These are phyloP conservation scores for Cucumis cinereus DNA, from an alignment of 306 rosid genomes.

Conservation along the genomic window DNA sequence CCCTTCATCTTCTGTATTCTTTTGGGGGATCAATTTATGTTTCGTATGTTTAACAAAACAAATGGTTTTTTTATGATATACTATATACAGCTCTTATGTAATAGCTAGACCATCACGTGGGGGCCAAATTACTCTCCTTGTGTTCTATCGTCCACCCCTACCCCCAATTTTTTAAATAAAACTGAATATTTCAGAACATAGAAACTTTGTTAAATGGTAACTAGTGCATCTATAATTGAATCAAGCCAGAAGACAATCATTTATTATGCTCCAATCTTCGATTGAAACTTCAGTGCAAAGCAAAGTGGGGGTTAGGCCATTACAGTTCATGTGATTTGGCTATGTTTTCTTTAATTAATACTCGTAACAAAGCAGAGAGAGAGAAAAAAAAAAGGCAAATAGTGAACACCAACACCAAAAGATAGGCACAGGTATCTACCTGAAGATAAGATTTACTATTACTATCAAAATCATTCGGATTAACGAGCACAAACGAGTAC, in stretches of 20 bases:
- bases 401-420: not conserved
- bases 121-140: not conserved
- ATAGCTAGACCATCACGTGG: not conserved
- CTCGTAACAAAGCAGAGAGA: not conserved
- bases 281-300: not conserved
- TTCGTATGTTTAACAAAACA: not conserved
- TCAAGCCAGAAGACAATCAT: not conserved
- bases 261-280: not conserved
- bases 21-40: not conserved
- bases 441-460: constrained; percentile 41
- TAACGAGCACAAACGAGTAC: constrained; percentile 35
- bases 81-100: not conserved
- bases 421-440: constrained; percentile 23
- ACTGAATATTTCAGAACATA: not conserved
- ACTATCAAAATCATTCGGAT: constrained; percentile 49
- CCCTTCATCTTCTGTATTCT: not conserved
- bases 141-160: not conserved
- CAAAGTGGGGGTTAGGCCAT: not conserved
- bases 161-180: not conserved
- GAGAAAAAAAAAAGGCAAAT: not conserved
- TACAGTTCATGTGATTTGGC: not conserved
- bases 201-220: not conserved
- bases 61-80: not conserved
- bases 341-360: not conserved
- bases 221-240: not conserved